Conservation (phyloP, 768 basidiomycete genomes). For the Termitomyces sp. region DNA sequence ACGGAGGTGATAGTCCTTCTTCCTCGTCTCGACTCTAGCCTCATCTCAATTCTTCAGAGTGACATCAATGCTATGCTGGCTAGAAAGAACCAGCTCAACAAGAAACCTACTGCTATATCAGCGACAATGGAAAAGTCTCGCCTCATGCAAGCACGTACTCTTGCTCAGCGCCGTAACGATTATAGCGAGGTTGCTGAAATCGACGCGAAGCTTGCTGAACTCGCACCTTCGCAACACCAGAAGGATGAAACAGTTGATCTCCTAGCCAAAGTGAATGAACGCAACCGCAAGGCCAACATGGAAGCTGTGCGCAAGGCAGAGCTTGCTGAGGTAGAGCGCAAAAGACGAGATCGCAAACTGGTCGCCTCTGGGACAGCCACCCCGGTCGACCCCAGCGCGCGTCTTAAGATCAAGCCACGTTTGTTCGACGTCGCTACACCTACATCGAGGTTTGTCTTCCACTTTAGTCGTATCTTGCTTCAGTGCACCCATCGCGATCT, state of each 20-base stretch:
- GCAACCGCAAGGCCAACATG: conserved; percentile 80
- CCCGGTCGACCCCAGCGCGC: conserved; percentile 58
- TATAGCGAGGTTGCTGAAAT: conserved; percentile 53
- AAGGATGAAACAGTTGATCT: conserved; percentile 35
- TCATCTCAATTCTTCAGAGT: conserved; percentile 37
- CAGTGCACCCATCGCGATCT: conserved; percentile 9
- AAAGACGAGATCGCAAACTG: conserved; percentile 62
- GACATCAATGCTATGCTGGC: conserved; percentile 80
- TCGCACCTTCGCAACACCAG: conserved; percentile 24
- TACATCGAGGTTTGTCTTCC: conserved; percentile 52
- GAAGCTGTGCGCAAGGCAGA: conserved; percentile 81
- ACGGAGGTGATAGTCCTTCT: conserved; percentile 60
- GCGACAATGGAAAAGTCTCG: conserved; percentile 58
- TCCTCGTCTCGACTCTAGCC: not conserved
- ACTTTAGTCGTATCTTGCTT: not conserved
- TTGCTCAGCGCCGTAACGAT: conserved; percentile 76
- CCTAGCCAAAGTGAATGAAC: conserved; percentile 81
- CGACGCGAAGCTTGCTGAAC: conserved; percentile 57
- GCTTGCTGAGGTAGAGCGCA: conserved; percentile 60
- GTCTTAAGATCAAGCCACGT: conserved; percentile 61
- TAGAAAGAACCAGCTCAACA: conserved; percentile 48
- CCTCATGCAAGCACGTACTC: conserved; percentile 63
- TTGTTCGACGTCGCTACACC: conserved; percentile 46
- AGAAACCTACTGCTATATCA: conserved; percentile 26
- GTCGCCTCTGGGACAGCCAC: conserved; percentile 34